Percentiles rank a stretch among this genome's conserved stretches.
Evolutionary conservation across 257 asterid genomes (phyloP).

Genomic region (Fraxinus pennsylvanica): DNA sequence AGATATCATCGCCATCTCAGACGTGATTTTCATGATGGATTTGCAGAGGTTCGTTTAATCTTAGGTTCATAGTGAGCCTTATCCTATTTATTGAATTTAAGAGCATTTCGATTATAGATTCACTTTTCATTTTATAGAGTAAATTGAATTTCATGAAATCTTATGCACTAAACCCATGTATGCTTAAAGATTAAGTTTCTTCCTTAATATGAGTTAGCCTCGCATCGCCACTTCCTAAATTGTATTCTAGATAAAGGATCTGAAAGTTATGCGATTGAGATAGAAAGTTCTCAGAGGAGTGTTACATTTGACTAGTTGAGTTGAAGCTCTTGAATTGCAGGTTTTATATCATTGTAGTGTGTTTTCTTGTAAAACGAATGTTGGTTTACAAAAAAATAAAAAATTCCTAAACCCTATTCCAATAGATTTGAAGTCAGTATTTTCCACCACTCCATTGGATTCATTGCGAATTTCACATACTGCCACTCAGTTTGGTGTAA

Average conservation of each 20-base stretch:
- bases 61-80: background rate
- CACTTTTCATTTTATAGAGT: background rate
- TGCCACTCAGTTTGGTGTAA: background rate
- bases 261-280: constrained; percentile 7
- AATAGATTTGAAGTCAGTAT: background rate
- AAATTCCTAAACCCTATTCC: background rate
- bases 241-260: constrained; percentile 2
- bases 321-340: background rate
- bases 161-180: constrained; percentile 1
- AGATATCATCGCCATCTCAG: constrained; percentile 46
- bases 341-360: background rate
- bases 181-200: background rate
- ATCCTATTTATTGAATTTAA: background rate
- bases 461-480: background rate
- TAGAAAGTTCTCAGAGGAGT: constrained; percentile 1
- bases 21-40: constrained; percentile 51
- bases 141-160: background rate
- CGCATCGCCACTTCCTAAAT: background rate
- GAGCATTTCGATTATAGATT: background rate
- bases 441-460: background rate
- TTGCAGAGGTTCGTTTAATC: constrained; percentile 48
- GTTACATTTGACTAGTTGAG: background rate
- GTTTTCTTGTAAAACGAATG: constrained; percentile 6
- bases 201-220: constrained; percentile 12
- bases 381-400: background rate